Evolutionary conservation across 495 filamentous ascomycete species (phyloP), one percentile per base, ranked within the genome.

Genomic region (Penicillium turbatum): DNA sequence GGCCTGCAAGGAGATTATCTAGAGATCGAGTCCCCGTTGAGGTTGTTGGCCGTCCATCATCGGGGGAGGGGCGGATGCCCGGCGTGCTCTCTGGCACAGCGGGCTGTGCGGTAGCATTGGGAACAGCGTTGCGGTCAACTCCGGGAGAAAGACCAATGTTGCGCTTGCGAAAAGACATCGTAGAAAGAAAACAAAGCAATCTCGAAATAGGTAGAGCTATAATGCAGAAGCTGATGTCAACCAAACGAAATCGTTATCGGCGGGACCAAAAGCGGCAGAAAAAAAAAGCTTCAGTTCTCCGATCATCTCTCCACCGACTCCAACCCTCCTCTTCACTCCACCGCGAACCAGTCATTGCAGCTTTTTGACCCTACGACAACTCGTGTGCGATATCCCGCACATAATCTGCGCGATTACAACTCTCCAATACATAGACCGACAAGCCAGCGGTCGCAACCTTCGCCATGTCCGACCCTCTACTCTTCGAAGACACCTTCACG

Each of bases 401-500:
- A 26, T 30, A 37, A 31, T 12, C 29, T 3, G 4, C 15, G 17
- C 19, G 3, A 35, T 6, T 30, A 11, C 26, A 24, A 51, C 8
- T 12, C 16, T 9, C 32, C 9, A 16, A 4, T 37, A 6, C 8
- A 43, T 42, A 40, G 10, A 32, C 38, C 32, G 31, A 43, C 15
- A 27, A 30, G 16, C 21, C 19, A 31, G 36, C 45, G 13, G 17
- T 74, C 38, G 65, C 66, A 63, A 72, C 13, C 32, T 52, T 36
- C 54, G 55, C 68, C 61, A 78, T 86, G 67, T 82, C 81, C 48
- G 90, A 98, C 76, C 82, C 92, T 10, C 81, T 91, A 56, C 87
- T 97, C 70, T 96, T 92, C 78, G 90, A 96, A 68, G 90, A 95
- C 53, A 84, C 82, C 66, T 97, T 99, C 85, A 84, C 77, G 49